These are phyloP conservation scores for Pythium pyrilobum DNA, from an alignment of 352 stramenopile species.

Conservation along the genomic window DNA sequence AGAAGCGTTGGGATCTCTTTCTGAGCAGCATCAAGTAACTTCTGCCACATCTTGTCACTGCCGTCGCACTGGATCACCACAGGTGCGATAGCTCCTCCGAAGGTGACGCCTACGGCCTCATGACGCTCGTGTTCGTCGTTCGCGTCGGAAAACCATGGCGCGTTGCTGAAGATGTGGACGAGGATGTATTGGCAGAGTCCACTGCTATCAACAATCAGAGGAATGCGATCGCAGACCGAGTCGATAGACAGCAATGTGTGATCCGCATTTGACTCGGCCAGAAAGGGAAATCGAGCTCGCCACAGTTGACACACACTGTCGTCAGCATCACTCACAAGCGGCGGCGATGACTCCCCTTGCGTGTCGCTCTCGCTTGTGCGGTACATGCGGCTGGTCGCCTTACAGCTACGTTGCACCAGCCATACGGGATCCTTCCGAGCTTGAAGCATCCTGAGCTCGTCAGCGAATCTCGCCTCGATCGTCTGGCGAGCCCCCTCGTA, in stretches of 20 bases:
- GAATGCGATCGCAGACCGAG: slow-evolving; percentile 28
- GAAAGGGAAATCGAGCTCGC: slow-evolving; percentile 31
- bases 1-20: slow-evolving; percentile 14
- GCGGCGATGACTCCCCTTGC: background rate
- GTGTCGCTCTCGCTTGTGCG: background rate
- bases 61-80: slow-evolving; percentile 19
- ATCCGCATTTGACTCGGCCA: slow-evolving; percentile 8
- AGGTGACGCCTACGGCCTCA: slow-evolving; percentile 5
- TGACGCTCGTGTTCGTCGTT: slow-evolving; percentile 16
- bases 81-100: slow-evolving; percentile 1
- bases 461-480: background rate
- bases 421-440: background rate
- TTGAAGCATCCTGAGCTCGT: background rate
- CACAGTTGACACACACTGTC: slow-evolving; percentile 21
- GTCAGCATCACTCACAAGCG: no score
- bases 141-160: slow-evolving; percentile 24
- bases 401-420: background rate
- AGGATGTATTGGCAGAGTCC: slow-evolving; percentile 44
- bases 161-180: slow-evolving; percentile 40
- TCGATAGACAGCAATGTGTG: slow-evolving; percentile 23
- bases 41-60: slow-evolving; percentile 18
- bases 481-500: background rate
- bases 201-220: slow-evolving; percentile 34
- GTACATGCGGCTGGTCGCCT: background rate
- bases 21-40: slow-evolving; percentile 8